phyloP scores from a whole-genome alignment of 805 yeast genomes.

The Starmerella bombicola region DNA sequence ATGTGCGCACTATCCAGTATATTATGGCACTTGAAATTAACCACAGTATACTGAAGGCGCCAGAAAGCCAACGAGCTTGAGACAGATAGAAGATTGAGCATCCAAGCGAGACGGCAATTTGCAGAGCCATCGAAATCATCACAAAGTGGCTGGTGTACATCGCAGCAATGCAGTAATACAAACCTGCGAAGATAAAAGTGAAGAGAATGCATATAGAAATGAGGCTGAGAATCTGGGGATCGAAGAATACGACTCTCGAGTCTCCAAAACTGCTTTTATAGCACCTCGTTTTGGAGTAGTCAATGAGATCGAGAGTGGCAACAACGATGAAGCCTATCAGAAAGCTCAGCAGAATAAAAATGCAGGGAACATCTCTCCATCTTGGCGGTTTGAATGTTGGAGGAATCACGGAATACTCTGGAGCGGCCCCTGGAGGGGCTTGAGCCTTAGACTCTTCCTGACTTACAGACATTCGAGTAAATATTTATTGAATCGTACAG shows the following conservation, averaged over 20 bases:
- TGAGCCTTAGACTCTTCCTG: too few species aligned
- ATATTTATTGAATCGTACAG: too few species aligned
- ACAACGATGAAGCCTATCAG: conserved; percentile 58
- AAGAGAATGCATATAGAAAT: conserved; percentile 51
- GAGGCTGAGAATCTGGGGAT: conserved; percentile 62
- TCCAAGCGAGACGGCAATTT: conserved; percentile 57
- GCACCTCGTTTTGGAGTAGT: conserved; percentile 44
- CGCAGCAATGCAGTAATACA: conserved; percentile 51
- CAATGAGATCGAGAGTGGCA: conserved; percentile 54
- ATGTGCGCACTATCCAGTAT: conserved; percentile 56
- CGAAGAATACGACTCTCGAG: conserved; percentile 37
- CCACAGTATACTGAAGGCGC: conserved; percentile 57
- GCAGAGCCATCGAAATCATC: conserved; percentile 51
- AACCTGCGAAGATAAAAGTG: conserved; percentile 44
- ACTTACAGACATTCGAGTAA: too few species aligned
- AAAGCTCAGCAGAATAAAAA: conserved; percentile 28
- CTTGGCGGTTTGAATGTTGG: conserved; percentile 2
- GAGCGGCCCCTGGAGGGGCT: too few species aligned
- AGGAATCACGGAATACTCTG: too few species aligned
- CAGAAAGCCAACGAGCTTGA: conserved; percentile 64
- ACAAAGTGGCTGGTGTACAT: conserved; percentile 55
- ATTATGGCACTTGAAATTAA: conserved; percentile 52
- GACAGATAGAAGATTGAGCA: conserved; percentile 65
- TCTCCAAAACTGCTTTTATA: conserved; percentile 48
- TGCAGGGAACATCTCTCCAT: conserved; percentile 21